A percentile compares a stretch with the other conserved stretches of the same genome.
phyloP scores from a whole-genome alignment of 2,329 filamentous ascomycete genomes.

The Thermochaetoides dissita region DNA sequence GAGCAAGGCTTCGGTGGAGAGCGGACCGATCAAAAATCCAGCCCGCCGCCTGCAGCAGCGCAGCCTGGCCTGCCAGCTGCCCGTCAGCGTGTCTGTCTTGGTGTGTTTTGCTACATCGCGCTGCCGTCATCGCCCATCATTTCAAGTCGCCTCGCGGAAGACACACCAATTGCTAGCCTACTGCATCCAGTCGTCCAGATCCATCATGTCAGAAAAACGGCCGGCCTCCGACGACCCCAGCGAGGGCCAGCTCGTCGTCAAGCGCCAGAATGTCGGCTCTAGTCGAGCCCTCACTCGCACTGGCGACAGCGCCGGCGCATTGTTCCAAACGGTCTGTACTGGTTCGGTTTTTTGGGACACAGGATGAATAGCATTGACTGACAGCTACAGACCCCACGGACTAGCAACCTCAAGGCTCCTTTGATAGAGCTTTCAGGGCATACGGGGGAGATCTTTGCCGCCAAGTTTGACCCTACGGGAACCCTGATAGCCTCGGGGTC shows the following conservation, averaged over 20 bases:
- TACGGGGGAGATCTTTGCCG: constrained; percentile 77
- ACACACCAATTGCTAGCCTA: neutral
- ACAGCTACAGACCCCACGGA: constrained; percentile 50
- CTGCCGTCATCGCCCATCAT: neutral
- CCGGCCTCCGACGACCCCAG: constrained; percentile 75
- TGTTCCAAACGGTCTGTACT: constrained; percentile 37
- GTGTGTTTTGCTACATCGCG: neutral
- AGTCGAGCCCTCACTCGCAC: constrained; percentile 35
- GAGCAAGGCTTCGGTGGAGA: constrained; percentile 4
- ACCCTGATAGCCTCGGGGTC: constrained; percentile 85
- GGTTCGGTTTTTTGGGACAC: too few species aligned
- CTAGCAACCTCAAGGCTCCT: constrained; percentile 72
- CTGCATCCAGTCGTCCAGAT: constrained; percentile 1
- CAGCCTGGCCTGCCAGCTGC: too few species aligned
- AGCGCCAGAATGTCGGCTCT: constrained; percentile 62
- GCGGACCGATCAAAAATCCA: constrained; percentile 17
- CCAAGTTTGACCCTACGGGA: constrained; percentile 78
- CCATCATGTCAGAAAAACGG: constrained; percentile 77
- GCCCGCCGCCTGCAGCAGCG: neutral
- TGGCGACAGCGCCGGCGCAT: constrained; percentile 30
- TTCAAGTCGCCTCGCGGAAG: neutral
- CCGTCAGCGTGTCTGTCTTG: too few species aligned
- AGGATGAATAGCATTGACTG: neutral
- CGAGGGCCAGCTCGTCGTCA: constrained; percentile 69
- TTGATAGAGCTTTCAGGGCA: constrained; percentile 85